phyloP scores from a whole-genome alignment of 2,329 filamentous ascomycete species.

The Phoma sp. region DNA sequence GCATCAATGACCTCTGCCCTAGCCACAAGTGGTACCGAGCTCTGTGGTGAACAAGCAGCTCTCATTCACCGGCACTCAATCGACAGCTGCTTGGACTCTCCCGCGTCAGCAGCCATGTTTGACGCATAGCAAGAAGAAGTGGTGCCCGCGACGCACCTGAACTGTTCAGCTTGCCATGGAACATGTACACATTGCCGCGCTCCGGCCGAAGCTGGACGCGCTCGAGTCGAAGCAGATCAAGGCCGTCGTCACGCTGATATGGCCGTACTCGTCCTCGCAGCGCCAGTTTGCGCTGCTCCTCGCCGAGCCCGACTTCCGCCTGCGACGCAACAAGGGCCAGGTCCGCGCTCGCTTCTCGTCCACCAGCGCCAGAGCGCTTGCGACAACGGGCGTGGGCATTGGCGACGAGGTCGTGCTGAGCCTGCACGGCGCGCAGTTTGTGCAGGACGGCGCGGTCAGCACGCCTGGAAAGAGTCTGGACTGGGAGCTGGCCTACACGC shows the following conservation, averaged over 20 bases:
- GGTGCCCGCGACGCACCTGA: conserved; percentile 13
- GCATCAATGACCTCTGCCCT: conserved; percentile 1
- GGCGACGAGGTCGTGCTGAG: conserved; percentile 76
- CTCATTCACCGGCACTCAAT: background rate
- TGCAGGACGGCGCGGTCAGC: conserved; percentile 59
- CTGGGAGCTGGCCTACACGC: conserved; percentile 61
- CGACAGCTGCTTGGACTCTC: background rate
- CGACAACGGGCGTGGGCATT: conserved; percentile 72
- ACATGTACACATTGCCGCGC: conserved; percentile 38
- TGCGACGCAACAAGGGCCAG: conserved; percentile 79
- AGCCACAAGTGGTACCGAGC: conserved; percentile 3
- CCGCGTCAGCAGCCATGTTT: conserved; percentile 3
- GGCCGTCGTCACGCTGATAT: conserved; percentile 82
- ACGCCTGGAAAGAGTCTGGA: conserved; percentile 64
- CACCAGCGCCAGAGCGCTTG: conserved; percentile 71
- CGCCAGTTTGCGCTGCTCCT: conserved; percentile 78
- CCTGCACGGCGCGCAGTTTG: conserved; percentile 72
- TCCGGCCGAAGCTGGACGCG: conserved; percentile 38
- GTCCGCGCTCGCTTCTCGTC: conserved; percentile 79
- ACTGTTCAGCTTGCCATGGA: conserved; percentile 29
- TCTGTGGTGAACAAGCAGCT: background rate
- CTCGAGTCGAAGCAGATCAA: conserved; percentile 56
- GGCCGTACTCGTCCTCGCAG: conserved; percentile 85
- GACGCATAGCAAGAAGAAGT: background rate
- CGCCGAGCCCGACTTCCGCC: conserved; percentile 81